These are phyloP conservation scores for Mycena kentingensis DNA, from an alignment of 768 basidiomycete genomes.

Conservation along the genomic window DNA sequence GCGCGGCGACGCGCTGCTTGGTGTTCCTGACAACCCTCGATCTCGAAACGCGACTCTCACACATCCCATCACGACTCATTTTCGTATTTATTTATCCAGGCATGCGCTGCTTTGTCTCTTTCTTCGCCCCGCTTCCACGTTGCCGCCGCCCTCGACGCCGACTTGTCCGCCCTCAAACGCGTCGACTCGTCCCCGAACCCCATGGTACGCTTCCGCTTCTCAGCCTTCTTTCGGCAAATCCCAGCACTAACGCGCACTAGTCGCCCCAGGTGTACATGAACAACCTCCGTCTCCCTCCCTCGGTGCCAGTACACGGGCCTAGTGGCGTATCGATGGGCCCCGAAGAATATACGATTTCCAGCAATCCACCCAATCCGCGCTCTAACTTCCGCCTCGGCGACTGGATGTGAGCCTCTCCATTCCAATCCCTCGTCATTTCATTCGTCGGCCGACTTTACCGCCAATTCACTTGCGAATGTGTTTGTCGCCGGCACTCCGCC, in stretches of 20 bases:
- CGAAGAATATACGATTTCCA: slow-evolving; percentile 59
- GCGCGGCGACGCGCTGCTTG: background rate
- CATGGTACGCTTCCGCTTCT: slow-evolving; percentile 7
- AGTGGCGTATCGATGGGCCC: slow-evolving; percentile 23
- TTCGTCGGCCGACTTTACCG: slow-evolving; percentile 14
- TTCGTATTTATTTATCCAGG: slow-evolving; percentile 39
- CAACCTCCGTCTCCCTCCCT: slow-evolving; percentile 19
- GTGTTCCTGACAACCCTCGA: slow-evolving; percentile 14
- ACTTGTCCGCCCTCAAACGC: slow-evolving; percentile 57
- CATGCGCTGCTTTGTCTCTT: slow-evolving; percentile 54
- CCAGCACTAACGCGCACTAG: slow-evolving; percentile 20
- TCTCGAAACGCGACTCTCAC: slow-evolving; percentile 5
- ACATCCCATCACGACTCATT: background rate
- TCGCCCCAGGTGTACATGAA: slow-evolving; percentile 27
- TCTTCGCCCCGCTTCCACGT: slow-evolving; percentile 49
- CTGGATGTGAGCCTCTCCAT: slow-evolving; percentile 64
- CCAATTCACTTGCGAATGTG: slow-evolving; percentile 28
- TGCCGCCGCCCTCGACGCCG: slow-evolving; percentile 59
- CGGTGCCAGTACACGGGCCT: slow-evolving; percentile 14
- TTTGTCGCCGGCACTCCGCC: slow-evolving; percentile 6
- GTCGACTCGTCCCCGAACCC: slow-evolving; percentile 28
- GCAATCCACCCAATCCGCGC: slow-evolving; percentile 70
- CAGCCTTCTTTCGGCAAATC: slow-evolving; percentile 1
- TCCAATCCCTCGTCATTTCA: slow-evolving; percentile 14
- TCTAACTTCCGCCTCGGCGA: slow-evolving; percentile 69